Percentiles rank a stretch among this genome's conserved stretches.
These are phyloP conservation scores for Phaeotremella fagi DNA, from an alignment of 768 basidiomycete species.

Conservation along the genomic window DNA sequence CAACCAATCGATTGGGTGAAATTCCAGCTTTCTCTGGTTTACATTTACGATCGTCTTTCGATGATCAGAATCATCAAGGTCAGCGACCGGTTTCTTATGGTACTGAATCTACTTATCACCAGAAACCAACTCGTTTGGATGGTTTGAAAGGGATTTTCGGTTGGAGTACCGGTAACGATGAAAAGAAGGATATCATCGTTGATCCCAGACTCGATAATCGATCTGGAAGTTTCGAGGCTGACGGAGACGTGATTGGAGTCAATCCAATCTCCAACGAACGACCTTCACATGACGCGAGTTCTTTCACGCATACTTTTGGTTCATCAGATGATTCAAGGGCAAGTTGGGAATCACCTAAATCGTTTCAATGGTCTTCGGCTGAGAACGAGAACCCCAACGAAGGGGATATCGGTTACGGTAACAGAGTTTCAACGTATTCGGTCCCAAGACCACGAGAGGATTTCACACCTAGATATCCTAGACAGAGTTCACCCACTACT, in stretches of 20 bases:
- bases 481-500: slow-evolving; percentile 37
- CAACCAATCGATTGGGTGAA: slow-evolving; percentile 34
- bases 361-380: slow-evolving; percentile 45
- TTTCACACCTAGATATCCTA: slow-evolving; percentile 48
- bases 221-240: slow-evolving; percentile 25
- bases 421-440: slow-evolving; percentile 34
- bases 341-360: slow-evolving; percentile 43
- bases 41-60: slow-evolving; percentile 18
- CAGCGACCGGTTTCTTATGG: slow-evolving; percentile 11
- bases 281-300: slow-evolving; percentile 34
- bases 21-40: slow-evolving; percentile 36
- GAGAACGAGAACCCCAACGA: slow-evolving; percentile 22
- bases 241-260: slow-evolving; percentile 44
- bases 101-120: slow-evolving; percentile 20
- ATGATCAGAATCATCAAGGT: slow-evolving; percentile 1
- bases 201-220: slow-evolving; percentile 17
- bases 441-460: slow-evolving; percentile 43
- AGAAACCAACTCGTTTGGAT: slow-evolving; percentile 36
- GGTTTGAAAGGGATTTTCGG: slow-evolving; percentile 44
- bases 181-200: slow-evolving; percentile 12
- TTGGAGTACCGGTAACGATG: slow-evolving; percentile 14
- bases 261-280: slow-evolving; percentile 30
- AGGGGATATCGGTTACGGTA: too few species aligned
- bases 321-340: slow-evolving; percentile 34
- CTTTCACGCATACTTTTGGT: slow-evolving; percentile 41